Evolutionary conservation across 2,329 filamentous ascomycete genomes (phyloP).

Genomic region (Talaromyces piceae): DNA sequence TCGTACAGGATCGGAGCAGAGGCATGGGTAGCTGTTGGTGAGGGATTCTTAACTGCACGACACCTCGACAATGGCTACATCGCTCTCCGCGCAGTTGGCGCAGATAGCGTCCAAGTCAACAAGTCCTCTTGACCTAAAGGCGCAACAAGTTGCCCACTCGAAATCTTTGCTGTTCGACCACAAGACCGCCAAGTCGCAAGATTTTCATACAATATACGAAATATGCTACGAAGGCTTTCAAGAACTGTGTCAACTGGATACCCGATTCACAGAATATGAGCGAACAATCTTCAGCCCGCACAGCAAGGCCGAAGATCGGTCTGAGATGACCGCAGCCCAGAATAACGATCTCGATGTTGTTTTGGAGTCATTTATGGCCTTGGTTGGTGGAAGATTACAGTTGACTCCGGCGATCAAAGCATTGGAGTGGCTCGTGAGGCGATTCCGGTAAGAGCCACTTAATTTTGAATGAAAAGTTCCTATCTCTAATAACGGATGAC

Average conservation of each 20-base stretch:
- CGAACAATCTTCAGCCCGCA: conserved; percentile 85
- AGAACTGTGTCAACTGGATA: conserved; percentile 81
- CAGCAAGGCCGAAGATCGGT: conserved; percentile 81
- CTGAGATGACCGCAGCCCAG: conserved; percentile 71
- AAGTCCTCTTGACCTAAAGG: conserved; percentile 83
- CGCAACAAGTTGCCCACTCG: conserved; percentile 83
- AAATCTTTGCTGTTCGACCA: conserved; percentile 93
- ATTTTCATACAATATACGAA: conserved; percentile 79
- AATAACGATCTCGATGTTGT: conserved; percentile 74
- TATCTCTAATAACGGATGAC: conserved; percentile 16
- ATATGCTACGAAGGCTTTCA: conserved; percentile 85
- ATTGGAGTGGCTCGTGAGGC: conserved; percentile 86
- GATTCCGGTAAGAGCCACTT: conserved; percentile 63
- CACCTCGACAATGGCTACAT: conserved; percentile 60
- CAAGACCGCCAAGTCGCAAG: conserved; percentile 75
- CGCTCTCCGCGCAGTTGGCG: conserved; percentile 88
- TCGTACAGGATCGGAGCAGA: background rate
- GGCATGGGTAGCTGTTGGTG: conserved; percentile 6
- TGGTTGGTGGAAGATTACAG: conserved; percentile 68
- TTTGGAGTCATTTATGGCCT: conserved; percentile 72
- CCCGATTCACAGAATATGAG: conserved; percentile 66
- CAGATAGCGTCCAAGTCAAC: conserved; percentile 85
- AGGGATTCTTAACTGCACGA: background rate
- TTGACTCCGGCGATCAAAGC: conserved; percentile 84
- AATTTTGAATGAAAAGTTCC: conserved; percentile 7